phyloP scores from a whole-genome alignment of 208 protist genomes.

The Crithidia sp. region DNA sequence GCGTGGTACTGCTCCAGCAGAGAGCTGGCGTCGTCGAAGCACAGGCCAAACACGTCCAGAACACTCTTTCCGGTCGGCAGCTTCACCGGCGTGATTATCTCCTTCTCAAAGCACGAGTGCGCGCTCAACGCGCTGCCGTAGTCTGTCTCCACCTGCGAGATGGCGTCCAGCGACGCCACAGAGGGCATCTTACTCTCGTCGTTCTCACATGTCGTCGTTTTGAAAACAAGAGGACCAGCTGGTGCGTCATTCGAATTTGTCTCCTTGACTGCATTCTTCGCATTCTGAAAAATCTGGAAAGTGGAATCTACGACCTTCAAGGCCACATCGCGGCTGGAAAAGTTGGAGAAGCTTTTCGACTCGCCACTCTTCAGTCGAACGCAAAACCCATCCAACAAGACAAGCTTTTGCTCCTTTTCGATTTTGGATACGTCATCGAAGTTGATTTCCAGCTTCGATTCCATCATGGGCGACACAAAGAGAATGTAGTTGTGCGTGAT shows the following conservation, averaged over 20 bases:
- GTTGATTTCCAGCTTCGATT: constrained; percentile 40
- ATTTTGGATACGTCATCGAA: constrained; percentile 51
- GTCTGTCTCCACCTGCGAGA: constrained; percentile 60
- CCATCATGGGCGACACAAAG: constrained; percentile 63
- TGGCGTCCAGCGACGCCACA: constrained; percentile 49
- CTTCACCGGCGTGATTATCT: constrained; percentile 53
- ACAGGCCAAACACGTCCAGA: constrained; percentile 63
- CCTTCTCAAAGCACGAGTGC: constrained; percentile 55
- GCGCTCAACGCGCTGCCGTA: constrained; percentile 62
- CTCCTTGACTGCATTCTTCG: constrained; percentile 12
- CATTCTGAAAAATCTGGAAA: constrained; percentile 29
- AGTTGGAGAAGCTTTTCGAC: constrained; percentile 55
- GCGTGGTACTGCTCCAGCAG: constrained; percentile 55
- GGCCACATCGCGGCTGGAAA: constrained; percentile 55
- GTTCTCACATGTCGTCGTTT: constrained; percentile 46
- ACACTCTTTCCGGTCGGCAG: constrained; percentile 48
- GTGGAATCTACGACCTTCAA: constrained; percentile 55
- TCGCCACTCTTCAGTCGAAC: constrained; percentile 39
- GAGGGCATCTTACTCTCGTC: constrained; percentile 50
- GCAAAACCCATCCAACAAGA: constrained; percentile 59
- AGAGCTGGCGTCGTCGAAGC: constrained; percentile 58
- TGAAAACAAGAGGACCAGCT: constrained; percentile 32
- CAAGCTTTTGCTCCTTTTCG: constrained; percentile 64
- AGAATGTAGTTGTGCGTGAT: constrained; percentile 58
- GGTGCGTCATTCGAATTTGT: background rate